Percentiles rank a stretch among this genome's conserved stretches.
These are phyloP conservation scores for Lepraria neglecta DNA, from an alignment of 495 filamentous ascomycete species.

Conservation along the genomic window DNA sequence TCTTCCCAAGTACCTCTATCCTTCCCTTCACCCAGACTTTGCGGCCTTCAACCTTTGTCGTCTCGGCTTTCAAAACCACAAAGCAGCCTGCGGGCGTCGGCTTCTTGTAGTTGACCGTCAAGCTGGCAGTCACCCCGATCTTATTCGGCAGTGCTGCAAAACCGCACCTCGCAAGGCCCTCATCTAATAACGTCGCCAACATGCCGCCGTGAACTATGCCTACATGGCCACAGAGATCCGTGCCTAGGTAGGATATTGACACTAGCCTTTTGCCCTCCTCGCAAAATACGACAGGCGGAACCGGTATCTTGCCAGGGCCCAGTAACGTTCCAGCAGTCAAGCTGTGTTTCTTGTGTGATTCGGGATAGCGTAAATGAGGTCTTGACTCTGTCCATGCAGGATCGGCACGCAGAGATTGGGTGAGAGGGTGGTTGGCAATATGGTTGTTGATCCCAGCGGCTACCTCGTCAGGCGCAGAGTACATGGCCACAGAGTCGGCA, in stretches of 20 bases:
- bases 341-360: slow-evolving; percentile 57
- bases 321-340: slow-evolving; percentile 76
- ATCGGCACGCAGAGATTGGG: slow-evolving; percentile 56
- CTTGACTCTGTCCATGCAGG: slow-evolving; percentile 67
- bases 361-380: slow-evolving; percentile 80
- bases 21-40: slow-evolving; percentile 95
- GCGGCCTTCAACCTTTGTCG: slow-evolving; percentile 81
- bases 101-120: slow-evolving; percentile 82
- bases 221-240: slow-evolving; percentile 80
- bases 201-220: slow-evolving; percentile 90
- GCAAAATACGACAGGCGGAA: slow-evolving; percentile 73
- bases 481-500: slow-evolving; percentile 65
- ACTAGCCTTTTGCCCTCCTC: slow-evolving; percentile 68
- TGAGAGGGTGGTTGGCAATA: slow-evolving; percentile 70
- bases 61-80: slow-evolving; percentile 72
- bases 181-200: slow-evolving; percentile 86
- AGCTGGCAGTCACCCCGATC: slow-evolving; percentile 81
- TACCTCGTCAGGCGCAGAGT: slow-evolving; percentile 53
- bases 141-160: slow-evolving; percentile 85
- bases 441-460: slow-evolving; percentile 59
- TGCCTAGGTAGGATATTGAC: slow-evolving; percentile 71
- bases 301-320: slow-evolving; percentile 68
- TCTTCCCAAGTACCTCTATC: slow-evolving; percentile 72
- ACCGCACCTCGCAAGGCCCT: slow-evolving; percentile 84
- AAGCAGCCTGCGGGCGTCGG: slow-evolving; percentile 73